Conservation (phyloP, 176 grass and related monocot genomes). For the Miscanthus lutarioriparius region DNA sequence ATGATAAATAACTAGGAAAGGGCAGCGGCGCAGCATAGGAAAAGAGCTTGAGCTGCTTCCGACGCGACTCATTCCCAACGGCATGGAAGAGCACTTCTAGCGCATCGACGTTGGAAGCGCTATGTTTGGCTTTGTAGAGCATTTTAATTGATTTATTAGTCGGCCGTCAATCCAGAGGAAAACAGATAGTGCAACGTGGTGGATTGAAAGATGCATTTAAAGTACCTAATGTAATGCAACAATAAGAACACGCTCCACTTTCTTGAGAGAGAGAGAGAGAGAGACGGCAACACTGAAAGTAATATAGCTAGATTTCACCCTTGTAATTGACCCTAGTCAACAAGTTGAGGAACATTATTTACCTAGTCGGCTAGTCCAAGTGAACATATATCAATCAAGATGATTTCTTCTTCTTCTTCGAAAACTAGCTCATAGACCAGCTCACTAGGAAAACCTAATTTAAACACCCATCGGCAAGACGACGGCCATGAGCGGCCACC, state of each 20-base stretch:
- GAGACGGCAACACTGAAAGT: neutral
- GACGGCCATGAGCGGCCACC: slow-evolving; percentile 36
- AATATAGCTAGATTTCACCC: neutral
- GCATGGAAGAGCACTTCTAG: too few species aligned
- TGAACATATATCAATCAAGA: neutral
- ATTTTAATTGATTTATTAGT: neutral
- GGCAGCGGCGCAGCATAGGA: too few species aligned
- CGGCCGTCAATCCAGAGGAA: too few species aligned
- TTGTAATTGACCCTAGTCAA: neutral
- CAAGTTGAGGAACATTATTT: neutral
- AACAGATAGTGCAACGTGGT: neutral
- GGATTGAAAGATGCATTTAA: neutral
- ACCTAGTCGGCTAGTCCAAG: too few species aligned
- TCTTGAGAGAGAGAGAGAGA: neutral
- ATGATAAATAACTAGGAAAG: too few species aligned
- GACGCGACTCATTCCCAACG: too few species aligned
- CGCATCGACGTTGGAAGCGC: too few species aligned
- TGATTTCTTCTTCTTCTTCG: neutral
- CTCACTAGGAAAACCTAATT: slow-evolving; percentile 18
- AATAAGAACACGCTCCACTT: neutral
- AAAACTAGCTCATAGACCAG: neutral
- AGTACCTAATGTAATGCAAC: slow-evolving; percentile 7
- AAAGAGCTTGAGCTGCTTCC: too few species aligned
- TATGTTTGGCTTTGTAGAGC: too few species aligned
- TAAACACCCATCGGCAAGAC: neutral